Evolutionary conservation across 2,329 filamentous ascomycete species (phyloP), one percentile per base, ranked within the genome.

Genomic region (Cladophialophora immunda): DNA sequence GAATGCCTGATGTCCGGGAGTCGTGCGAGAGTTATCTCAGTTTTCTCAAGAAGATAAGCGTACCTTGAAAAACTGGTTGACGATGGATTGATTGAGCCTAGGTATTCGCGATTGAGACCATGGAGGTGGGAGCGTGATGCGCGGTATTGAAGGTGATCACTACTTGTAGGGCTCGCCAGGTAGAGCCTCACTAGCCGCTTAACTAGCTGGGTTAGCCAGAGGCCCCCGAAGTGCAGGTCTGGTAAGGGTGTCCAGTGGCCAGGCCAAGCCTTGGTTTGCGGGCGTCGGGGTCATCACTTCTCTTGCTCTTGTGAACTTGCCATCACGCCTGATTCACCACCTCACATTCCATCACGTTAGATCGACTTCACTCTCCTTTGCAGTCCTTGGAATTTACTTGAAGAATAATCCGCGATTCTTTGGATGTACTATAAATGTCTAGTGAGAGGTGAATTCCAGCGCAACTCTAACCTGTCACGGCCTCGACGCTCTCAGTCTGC

Each of bases 211-310:
- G 38, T 41, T 41, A 19, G 17, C 38, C 15, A 41, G 38, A 41
- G 38, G 17, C 3, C 38, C 38, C 38, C 38, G 4, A 41, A 19
- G n/a, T n/a, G 5, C n/a, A n/a, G n/a, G 38, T n/a, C 38, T 41
- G 15, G 25, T 5, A 34, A 27, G 22, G 29, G 17, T 38, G 52
- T 15, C 52, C 54, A 27, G 64, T 36, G 55, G 45, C 32, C 34
- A 41, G 54, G 69, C 69, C 69, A 71, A 71, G 69, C 58, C 61
- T 54, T 47, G 29, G n/a, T 68, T 69, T 66, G 67, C 53, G 60
- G 54, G 29, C 32, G 56, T 58, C 55, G 54, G 68, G 69, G 69
- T 70, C 69, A 67, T 66, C 56, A 66, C 58, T 58, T 60, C 45
- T 60, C 52, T 58, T 55, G 50, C 34, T 64, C 54, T 63, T 55